Percentiles rank a stretch among this genome's conserved stretches.
phyloP scores from a whole-genome alignment of 148 eudicot genomes.

The Limonium bicolor region DNA sequence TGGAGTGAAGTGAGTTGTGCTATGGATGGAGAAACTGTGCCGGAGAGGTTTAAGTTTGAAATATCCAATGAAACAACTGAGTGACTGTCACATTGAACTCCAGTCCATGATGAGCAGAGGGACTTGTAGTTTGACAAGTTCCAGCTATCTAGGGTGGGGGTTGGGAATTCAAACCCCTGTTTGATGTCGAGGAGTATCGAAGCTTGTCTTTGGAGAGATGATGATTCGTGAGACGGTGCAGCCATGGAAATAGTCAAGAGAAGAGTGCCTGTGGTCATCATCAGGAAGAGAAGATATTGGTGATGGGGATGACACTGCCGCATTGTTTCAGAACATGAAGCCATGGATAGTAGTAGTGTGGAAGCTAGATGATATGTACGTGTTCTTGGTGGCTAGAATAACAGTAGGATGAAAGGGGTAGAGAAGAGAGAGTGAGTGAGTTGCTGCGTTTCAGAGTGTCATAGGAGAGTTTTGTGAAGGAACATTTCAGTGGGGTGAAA shows the following conservation, averaged over 20 bases:
- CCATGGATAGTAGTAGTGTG: background rate
- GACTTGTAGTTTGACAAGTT: conserved; percentile 14
- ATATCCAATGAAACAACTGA: conserved; percentile 24
- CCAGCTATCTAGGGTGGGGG: conserved; percentile 11
- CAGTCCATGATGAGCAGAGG: conserved; percentile 26
- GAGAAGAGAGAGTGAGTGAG: too few relatives aligned
- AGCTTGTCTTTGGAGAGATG: conserved; percentile 24
- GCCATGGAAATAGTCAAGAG: background rate
- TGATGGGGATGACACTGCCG: background rate
- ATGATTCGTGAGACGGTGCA: too few relatives aligned
- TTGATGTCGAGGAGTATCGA: conserved; percentile 26
- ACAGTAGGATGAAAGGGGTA: too few relatives aligned
- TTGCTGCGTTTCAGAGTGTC: background rate
- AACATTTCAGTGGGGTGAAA: background rate
- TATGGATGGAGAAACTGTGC: conserved; percentile 22
- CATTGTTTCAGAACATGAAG: background rate
- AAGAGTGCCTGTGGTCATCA: background rate
- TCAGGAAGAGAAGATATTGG: background rate
- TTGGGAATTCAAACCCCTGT: conserved; percentile 14
- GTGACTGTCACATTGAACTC: conserved; percentile 15
- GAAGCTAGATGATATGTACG: too few relatives aligned
- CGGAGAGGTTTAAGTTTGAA: conserved; percentile 34
- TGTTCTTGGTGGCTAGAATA: too few relatives aligned
- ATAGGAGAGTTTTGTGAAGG: background rate
- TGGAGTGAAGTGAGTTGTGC: conserved; percentile 21